Evolutionary conservation across 305 asterid species (phyloP), one percentile per base, ranked within the genome.

Genomic region (Euphrasia arctica): DNA sequence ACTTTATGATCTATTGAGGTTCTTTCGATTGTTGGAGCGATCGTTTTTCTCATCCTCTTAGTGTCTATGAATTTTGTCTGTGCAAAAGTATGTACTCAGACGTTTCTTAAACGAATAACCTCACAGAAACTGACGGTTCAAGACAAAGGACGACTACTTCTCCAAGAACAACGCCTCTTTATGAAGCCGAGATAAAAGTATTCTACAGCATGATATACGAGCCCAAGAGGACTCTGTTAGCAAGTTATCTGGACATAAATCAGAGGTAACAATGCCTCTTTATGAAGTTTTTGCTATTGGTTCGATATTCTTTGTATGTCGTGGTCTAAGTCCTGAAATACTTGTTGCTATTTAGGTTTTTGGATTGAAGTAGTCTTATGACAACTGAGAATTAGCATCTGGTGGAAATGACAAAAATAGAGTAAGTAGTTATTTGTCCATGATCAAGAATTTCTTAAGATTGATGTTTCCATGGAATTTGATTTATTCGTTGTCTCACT

Each of bases 351-450:
- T 72, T 48, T 73, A 92, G 98, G 97, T 92, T 69, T 92, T 97
- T 80, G 98, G 98, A 65, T 82, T 92, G 79, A 92, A 90, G 85
- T 92, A 97, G 98, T 92, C 98, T 8, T 84, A 81, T 68, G 96
- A 92, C 76, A 90, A 82, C 76, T 87, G 95, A 42, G 94, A 92
- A 75, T 79, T 92, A 76, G 98, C 98, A 73, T 92, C 97, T 0
- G 98, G 98, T 69, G 98, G 96, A 76, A 92, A 87, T 77, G 97
- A 92, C 73, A 18, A 18, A 18, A 90, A 90, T 67, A 70, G 87
- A 61, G 98, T 92, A 79, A 74, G 96, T 67, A 48, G 54, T 70
- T 70, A 5, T 31, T 60, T 27, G 45, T 47, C 52, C 3, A n/a
- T 50, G 54, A 12, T 57, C 36, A 5, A 58, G 56, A 43, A 49